Base-by-base conservation (phyloP, 1,284 basidiomycete species). In the Ganoderma lucidum region DNA sequence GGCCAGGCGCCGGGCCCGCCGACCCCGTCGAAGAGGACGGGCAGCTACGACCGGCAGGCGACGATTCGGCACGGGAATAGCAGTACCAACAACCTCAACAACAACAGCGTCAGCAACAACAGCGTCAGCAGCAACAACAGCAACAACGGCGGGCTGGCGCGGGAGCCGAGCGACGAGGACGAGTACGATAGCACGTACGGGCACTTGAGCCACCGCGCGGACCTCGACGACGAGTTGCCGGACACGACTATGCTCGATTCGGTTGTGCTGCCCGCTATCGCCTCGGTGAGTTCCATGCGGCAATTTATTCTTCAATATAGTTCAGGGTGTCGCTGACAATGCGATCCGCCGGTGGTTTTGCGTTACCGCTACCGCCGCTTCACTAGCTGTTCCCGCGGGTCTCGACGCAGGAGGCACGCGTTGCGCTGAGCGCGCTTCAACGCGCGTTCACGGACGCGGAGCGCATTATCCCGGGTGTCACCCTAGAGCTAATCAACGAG, bases 381-480 rank as follows among this genome's bases (percentile, higher is more conserved):
- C 45, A n/a, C n/a, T 44, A 97, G 96, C 85, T 98, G 44, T 94
- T 96, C 79, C 93, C 93, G 68, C 90, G 96, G 59, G 94, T 98
- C 42, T 91, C 93, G 1, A 93, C 95, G 32, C 91, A 93, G 75
- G 94, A 96, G 78, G 96, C 96, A 10, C 88, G 94, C 69, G 85
- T 93, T 37, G 93, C 94, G 14, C 86, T 98, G 63, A 93, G 92
- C 70, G 88, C 92, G 61, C 84, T 98, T 15, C 93, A 96, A 76
- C 87, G 93, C 61, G 96, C 96, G 3, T 97, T 98, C 77, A 94
- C 94, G 55, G 94, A 96, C 35, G 96, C 96, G 3, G 96, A 98
- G 82, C 86, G 93, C 69, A 92, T 95, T 71, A 95, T 95, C 74
- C 93, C 93, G 42, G 93, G 93, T 28, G 90, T 95, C 53, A 92